These are phyloP conservation scores for Candolleomyces eurysporus DNA, from an alignment of 768 basidiomycete species.

Conservation along the genomic window DNA sequence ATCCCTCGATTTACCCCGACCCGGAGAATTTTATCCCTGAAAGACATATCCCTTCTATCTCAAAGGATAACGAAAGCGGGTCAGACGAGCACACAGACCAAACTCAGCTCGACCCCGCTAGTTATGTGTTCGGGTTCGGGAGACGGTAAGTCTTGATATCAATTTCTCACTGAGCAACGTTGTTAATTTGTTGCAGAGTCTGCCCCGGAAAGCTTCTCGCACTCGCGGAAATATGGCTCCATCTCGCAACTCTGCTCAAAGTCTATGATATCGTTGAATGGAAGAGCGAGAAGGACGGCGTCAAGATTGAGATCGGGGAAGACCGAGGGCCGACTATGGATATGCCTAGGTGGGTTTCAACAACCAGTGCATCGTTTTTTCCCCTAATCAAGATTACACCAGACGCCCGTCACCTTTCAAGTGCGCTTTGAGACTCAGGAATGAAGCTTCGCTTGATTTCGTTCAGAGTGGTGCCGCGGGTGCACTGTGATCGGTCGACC, in stretches of 20 bases:
- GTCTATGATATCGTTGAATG: background rate
- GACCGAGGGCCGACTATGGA: background rate
- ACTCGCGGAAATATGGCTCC: background rate
- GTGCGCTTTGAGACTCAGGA: background rate
- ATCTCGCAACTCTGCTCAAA: background rate
- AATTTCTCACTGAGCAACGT: background rate
- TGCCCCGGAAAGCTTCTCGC: slow-evolving; percentile 1
- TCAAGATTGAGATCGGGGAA: background rate
- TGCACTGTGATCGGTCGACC: too few relatives aligned
- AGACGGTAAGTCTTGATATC: background rate
- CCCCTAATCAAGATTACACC: background rate
- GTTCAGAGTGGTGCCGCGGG: background rate
- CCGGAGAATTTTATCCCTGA: background rate
- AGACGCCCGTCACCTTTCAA: background rate
- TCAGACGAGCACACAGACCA: too few relatives aligned
- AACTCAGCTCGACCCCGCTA: background rate
- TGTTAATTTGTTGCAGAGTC: background rate
- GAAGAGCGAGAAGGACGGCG: background rate
- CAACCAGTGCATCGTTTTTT: too few relatives aligned
- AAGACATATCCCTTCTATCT: background rate
- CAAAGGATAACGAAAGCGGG: background rate
- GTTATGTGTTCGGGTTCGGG: background rate
- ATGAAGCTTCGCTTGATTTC: background rate
- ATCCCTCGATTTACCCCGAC: background rate
- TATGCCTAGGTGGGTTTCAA: background rate